A percentile compares a stretch with the other conserved stretches of the same genome.
Conservation (phyloP, 2,329 filamentous ascomycete species). For the Ophiostoma sp. region DNA sequence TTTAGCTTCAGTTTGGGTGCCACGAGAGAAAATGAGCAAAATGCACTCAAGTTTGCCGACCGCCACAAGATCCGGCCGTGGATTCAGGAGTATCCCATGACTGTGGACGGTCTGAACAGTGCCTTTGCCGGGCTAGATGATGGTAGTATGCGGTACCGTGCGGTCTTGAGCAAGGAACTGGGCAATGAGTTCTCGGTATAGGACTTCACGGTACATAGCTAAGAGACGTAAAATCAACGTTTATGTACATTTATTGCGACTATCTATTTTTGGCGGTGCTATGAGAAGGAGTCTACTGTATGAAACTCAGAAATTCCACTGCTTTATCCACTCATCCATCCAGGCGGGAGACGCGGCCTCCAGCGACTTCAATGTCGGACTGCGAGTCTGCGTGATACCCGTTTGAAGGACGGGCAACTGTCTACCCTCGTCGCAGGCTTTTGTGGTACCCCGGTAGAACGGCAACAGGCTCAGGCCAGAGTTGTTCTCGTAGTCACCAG, state of each 20-base stretch:
- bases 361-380: background rate
- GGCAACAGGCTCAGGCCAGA: background rate
- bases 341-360: background rate
- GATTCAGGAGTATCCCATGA: conserved; percentile 56
- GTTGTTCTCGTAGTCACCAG: background rate
- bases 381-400: background rate
- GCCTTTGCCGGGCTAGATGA: background rate
- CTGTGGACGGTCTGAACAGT: conserved; percentile 28
- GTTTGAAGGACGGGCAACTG: background rate
- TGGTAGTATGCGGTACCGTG: conserved; percentile 10
- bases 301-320: background rate
- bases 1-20: conserved; percentile 26
- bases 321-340: background rate
- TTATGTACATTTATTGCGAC: background rate
- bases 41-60: conserved; percentile 61
- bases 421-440: background rate
- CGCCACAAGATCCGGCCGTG: conserved; percentile 59
- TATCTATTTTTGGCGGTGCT: too few relatives aligned
- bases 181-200: background rate
- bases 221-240: background rate
- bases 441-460: background rate
- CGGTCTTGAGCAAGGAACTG: background rate
- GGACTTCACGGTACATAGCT: background rate
- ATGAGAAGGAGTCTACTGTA: too few relatives aligned
- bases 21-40: conserved; percentile 38